Conservation (phyloP, 345 rosid species). For the Pugionium dolabratum region DNA sequence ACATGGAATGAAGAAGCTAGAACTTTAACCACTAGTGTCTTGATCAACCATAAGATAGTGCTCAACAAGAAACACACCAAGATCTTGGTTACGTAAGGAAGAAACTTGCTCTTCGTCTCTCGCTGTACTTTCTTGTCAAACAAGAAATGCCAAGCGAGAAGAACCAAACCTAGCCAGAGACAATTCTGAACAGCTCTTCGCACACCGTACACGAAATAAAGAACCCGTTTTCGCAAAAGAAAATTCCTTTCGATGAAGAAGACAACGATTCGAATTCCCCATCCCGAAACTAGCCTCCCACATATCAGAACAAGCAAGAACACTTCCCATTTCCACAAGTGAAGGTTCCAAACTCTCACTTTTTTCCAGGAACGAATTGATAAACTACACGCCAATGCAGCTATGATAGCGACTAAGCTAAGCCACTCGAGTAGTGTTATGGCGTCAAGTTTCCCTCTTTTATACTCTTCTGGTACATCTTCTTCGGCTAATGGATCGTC, state of each 20-base stretch:
- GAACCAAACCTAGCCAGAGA: constrained; percentile 71
- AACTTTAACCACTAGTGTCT: constrained; percentile 79
- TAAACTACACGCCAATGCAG: constrained; percentile 49
- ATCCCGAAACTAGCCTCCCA: constrained; percentile 83
- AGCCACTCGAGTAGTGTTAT: constrained; percentile 69
- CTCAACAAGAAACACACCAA: constrained; percentile 67
- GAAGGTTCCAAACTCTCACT: constrained; percentile 48
- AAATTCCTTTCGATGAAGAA: constrained; percentile 66
- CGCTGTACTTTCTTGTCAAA: constrained; percentile 57
- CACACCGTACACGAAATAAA: constrained; percentile 85
- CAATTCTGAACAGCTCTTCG: constrained; percentile 84
- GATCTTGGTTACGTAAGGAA: constrained; percentile 60
- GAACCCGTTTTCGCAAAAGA: constrained; percentile 61
- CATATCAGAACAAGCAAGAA: constrained; percentile 73
- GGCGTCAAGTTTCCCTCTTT: constrained; percentile 39
- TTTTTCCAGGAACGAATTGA: constrained; percentile 39
- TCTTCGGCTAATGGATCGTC: constrained; percentile 62
- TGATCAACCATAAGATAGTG: constrained; percentile 73
- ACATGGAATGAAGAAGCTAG: constrained; percentile 91
- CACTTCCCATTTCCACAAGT: constrained; percentile 89
- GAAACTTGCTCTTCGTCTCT: constrained; percentile 39
- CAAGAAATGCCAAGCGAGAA: constrained; percentile 70
- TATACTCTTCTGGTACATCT: constrained; percentile 77
- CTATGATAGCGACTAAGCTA: constrained; percentile 53
- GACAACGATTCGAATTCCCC: constrained; percentile 65